Evolutionary conservation across 805 yeast genomes (phyloP).

Genomic region (Metschnikowia koreensis): DNA sequence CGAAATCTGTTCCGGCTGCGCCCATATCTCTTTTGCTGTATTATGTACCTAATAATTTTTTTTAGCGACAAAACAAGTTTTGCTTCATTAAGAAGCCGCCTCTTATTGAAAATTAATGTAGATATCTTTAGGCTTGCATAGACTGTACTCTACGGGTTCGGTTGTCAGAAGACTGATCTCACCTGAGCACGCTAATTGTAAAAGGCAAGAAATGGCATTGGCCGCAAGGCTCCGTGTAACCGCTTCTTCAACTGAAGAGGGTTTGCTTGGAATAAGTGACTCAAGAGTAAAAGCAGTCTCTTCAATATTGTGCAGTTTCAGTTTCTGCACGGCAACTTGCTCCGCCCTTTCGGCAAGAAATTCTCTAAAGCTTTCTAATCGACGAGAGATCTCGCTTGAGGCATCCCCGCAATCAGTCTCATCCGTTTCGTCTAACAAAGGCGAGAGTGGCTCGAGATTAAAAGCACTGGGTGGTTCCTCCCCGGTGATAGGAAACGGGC

Average conservation of each 20-base stretch:
- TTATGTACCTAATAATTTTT: constrained; percentile 6
- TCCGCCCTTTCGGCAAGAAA: constrained; percentile 11
- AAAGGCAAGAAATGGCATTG: constrained; percentile 14
- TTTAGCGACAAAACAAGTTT: constrained; percentile 1
- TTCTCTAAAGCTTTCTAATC: constrained; percentile 6
- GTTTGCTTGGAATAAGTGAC: constrained; percentile 11
- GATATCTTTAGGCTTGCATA: constrained; percentile 6
- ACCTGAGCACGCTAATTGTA: constrained; percentile 14
- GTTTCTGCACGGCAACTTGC: not conserved
- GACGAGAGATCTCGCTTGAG: not conserved
- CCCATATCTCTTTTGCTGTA: constrained; percentile 6
- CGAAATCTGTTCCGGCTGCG: constrained; percentile 1
- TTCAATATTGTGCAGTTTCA: not conserved
- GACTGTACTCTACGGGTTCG: not conserved
- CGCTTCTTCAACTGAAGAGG: not conserved
- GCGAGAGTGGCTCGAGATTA: constrained; percentile 10
- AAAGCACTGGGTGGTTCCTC: not conserved
- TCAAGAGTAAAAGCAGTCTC: constrained; percentile 7
- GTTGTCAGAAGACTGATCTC: not conserved
- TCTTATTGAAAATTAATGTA: constrained; percentile 5
- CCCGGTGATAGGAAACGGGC: not conserved
- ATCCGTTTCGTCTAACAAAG: constrained; percentile 4
- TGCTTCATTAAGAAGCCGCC: not conserved
- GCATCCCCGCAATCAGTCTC: not conserved
- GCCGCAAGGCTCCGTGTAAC: constrained; percentile 16